Base-by-base conservation (phyloP, 1,284 basidiomycete genomes). In the Trichosporon sp. region DNA sequence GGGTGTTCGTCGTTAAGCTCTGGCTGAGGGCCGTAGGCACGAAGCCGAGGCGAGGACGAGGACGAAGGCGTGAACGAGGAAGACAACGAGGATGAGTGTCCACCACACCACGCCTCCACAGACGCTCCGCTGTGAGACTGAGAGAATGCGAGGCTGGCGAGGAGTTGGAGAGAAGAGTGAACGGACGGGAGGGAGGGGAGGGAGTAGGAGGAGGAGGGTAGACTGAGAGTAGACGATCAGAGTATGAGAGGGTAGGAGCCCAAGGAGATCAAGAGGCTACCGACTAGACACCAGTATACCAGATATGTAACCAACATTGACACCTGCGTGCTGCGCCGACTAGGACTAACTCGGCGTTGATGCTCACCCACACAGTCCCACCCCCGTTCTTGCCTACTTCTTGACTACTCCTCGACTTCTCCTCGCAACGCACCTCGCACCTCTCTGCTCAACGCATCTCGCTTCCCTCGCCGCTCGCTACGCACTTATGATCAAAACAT, bases 1-100 rank as follows among this genome's bases (percentile, higher is more conserved):
- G 73, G 83, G 83, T 75, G 83, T 84, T 32, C 77, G 83, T 71
- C 83, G 83, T 74, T 84, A 79, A 63, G 32, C 32, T 16, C 16
- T 4, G 40, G 43, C 43, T 46, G 43, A 16, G 16, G 40, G 43
- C 16, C 38, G 10, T 5, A 46, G 43, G 43, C 43, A 14, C 14
- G 16, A 46, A 14, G 16, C 14, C 43, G 43, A 46, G 43, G 43
- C 43, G 38, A 12, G 11, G 38, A 40, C 38, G 38, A 40, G 8
- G 38, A 40, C 11, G 38, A 11, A 10, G 35, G 35, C 35, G 35
- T 26, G 26, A 26, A 26, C 26, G 26, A 26, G 26, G 26, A 26
- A 26, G 26, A 26, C 1, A 2, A 26, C 26, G 26, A 26, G 26
- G 26, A 26, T 26, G 26, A 26, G 26, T 26, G 26, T 26, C 26